Evolutionary conservation across 2,329 filamentous ascomycete genomes (phyloP).

Genomic region (Trichoderma polysporum): DNA sequence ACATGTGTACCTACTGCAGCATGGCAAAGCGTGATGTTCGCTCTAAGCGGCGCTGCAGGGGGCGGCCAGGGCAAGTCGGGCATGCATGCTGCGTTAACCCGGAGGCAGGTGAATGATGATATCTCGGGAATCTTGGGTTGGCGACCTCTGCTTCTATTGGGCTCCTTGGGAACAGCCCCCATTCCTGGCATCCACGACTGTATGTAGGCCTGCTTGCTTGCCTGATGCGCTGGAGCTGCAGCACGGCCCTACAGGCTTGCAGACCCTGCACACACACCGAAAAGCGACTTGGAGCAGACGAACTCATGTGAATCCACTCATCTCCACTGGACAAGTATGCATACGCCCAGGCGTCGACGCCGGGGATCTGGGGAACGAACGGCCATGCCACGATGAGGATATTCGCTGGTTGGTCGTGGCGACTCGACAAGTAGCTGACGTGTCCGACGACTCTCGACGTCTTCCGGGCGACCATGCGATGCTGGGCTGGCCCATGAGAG

Average conservation of each 20-base stretch:
- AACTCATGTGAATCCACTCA: constrained; percentile 7
- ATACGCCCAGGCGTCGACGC: background rate
- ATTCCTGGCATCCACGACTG: background rate
- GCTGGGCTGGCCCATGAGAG: background rate
- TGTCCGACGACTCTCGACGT: constrained; percentile 1
- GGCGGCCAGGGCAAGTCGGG: constrained; percentile 2
- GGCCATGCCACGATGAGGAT: background rate
- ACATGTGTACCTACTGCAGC: constrained; percentile 3
- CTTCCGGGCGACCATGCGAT: background rate
- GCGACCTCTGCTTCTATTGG: constrained; percentile 5
- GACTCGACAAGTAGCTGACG: constrained; percentile 2
- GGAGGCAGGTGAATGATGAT: background rate
- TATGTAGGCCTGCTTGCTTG: constrained; percentile 8
- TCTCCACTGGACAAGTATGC: background rate
- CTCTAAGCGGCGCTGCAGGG: constrained; percentile 16
- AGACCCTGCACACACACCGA: constrained; percentile 14
- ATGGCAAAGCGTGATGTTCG: constrained; percentile 8
- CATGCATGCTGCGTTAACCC: constrained; percentile 1
- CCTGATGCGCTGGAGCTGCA: constrained; percentile 19
- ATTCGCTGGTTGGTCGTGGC: background rate
- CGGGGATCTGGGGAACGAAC: background rate
- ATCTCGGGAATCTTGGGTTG: constrained; percentile 6
- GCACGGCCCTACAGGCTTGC: constrained; percentile 7
- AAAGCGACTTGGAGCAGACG: background rate
- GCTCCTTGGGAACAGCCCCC: background rate